Base-by-base conservation (phyloP, 257 asterid species). In the Nemophila menziesii region DNA sequence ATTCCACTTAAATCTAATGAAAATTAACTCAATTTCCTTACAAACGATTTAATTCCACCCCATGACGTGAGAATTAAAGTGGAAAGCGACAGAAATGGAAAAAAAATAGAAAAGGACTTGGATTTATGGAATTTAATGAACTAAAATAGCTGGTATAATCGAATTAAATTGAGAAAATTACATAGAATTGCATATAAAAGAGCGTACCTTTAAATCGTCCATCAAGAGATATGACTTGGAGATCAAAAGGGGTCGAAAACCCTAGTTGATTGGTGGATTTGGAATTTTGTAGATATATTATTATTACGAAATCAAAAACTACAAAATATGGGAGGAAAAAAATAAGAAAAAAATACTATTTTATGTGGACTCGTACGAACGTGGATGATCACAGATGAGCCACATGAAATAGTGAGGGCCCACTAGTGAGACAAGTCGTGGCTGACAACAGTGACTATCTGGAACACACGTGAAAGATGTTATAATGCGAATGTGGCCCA, bases 161-260 rank as follows among this genome's bases (percentile, higher is more conserved):
- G 58, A 46, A 42, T 13, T 37, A 16, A 38, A 22, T 39, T 36
- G 20, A 20, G 9, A 14, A 39, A 33, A 21, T 22, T 10, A 18
- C 11, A 36, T 16, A 44, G 34, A 50, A 26, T 0, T 21, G 18
- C 46, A 48, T 41, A 27, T 41, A 43, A 53, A 43, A 14, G 15
- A 21, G 55, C 71, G 41, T 58, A 65, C 71, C 71, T 54, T 65
- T 39, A 36, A 10, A 29, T 22, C 5, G 49, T 48, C 60, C 49
- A 52, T 43, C 48, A 53, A 29, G 26, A 54, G 40, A 29, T 18
- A 52, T 39, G 62, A 49, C 6, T 29, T 29, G 36, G 20, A 45
- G 39, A 46, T 59, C 51, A 61, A 43, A 53, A 39, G 16, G 46
- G 6, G 51, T 39, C 22, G 49, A 23, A 60, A 50, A 56, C 68